phyloP scores from a whole-genome alignment of 345 rosid species.

The Populus alba region DNA sequence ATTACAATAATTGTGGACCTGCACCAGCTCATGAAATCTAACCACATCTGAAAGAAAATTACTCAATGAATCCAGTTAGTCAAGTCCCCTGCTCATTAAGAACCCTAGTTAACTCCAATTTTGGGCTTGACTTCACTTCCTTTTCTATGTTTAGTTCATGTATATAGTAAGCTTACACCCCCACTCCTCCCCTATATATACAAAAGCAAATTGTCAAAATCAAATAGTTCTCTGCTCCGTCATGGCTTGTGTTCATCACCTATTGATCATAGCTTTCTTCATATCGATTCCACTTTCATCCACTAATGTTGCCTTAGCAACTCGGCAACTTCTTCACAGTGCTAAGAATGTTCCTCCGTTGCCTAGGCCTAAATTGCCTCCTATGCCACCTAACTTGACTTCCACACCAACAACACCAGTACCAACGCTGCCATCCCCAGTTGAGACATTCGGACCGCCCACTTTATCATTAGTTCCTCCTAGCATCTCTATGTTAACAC shows the following conservation, averaged over 20 bases:
- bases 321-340: background rate
- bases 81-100: no score
- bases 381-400: constrained; percentile 14
- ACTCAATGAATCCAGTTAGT: background rate
- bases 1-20: background rate
- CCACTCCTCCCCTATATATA: background rate
- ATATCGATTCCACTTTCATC: background rate
- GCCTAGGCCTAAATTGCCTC: constrained; percentile 19
- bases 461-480: background rate
- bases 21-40: background rate
- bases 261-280: constrained; percentile 2
- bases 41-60: background rate
- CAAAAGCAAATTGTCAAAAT: background rate
- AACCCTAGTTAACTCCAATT: no score
- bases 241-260: constrained; percentile 1
- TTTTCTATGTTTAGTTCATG: background rate
- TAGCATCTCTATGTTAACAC: background rate
- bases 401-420: constrained; percentile 16
- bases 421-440: constrained; percentile 9
- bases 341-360: background rate
- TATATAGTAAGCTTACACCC: background rate
- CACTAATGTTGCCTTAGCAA: background rate
- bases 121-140: no score
- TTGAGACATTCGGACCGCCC: background rate
- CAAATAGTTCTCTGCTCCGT: background rate